Percentiles rank a stretch among this genome's conserved stretches.
Conservation (phyloP, 305 asterid genomes). For the Fraxinus xanthoxyloides region DNA sequence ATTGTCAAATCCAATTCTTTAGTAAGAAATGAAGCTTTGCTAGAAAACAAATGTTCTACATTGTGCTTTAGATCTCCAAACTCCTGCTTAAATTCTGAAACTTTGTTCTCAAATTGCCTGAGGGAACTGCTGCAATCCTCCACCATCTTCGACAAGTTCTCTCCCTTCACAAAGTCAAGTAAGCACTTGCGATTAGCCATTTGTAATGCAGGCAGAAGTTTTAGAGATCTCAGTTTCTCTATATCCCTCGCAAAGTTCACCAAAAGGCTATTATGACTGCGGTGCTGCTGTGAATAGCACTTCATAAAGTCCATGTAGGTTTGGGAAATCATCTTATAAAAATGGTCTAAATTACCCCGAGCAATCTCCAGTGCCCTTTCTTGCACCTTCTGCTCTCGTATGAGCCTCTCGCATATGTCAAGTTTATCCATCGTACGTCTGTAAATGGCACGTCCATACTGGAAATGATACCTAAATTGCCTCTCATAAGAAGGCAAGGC, state of each 20-base stretch:
- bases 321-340: slow-evolving; percentile 71
- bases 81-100: slow-evolving; percentile 80
- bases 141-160: slow-evolving; percentile 63
- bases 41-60: slow-evolving; percentile 68
- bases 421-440: slow-evolving; percentile 52
- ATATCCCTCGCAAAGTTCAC: slow-evolving; percentile 70
- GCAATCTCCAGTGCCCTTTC: slow-evolving; percentile 92
- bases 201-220: slow-evolving; percentile 68
- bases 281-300: slow-evolving; percentile 77
- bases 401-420: slow-evolving; percentile 63
- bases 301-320: slow-evolving; percentile 68
- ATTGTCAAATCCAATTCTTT: slow-evolving; percentile 68
- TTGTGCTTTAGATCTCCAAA: slow-evolving; percentile 78
- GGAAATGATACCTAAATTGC: slow-evolving; percentile 86
- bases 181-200: slow-evolving; percentile 65
- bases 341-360: slow-evolving; percentile 76
- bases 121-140: slow-evolving; percentile 88
- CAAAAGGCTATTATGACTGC: slow-evolving; percentile 63
- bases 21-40: slow-evolving; percentile 62
- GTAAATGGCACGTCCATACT: slow-evolving; percentile 69
- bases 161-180: slow-evolving; percentile 88
- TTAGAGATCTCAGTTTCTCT: slow-evolving; percentile 70
- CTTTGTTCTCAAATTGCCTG: slow-evolving; percentile 88
- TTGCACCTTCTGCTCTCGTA: slow-evolving; percentile 82
- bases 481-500: slow-evolving; percentile 91